Evolutionary conservation across 805 yeast species (phyloP).

Genomic region (Danielozyma ontarioensis): DNA sequence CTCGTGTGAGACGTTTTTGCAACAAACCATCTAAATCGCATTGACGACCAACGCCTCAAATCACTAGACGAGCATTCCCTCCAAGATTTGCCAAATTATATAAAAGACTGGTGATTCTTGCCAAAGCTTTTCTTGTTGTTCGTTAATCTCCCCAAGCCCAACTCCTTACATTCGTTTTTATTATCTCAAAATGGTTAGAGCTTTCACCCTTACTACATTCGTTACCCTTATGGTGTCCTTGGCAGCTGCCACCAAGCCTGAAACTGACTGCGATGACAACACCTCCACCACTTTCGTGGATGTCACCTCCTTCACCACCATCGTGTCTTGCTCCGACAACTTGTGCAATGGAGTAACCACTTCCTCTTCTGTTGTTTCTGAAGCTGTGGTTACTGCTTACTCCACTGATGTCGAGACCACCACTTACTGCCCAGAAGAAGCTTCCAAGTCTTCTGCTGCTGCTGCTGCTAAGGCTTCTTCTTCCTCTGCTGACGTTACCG

Average conservation of each 20-base stretch:
- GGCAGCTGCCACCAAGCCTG: neutral
- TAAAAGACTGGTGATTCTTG: too few species aligned
- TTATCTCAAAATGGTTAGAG: neutral
- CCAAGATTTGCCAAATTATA: too few species aligned
- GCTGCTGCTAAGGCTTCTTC: conserved; percentile 3
- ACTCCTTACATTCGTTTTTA: neutral
- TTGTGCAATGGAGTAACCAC: conserved; percentile 16
- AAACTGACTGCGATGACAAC: neutral
- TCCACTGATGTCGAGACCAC: conserved; percentile 1
- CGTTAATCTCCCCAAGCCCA: neutral
- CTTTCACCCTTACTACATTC: neutral
- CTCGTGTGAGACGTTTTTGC: too few species aligned
- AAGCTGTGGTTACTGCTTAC: conserved; percentile 18
- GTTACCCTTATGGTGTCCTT: neutral
- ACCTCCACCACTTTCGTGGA: neutral
- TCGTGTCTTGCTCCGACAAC: conserved; percentile 31
- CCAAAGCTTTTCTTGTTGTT: too few species aligned
- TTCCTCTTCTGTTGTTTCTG: conserved; percentile 9
- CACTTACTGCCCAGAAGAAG: conserved; percentile 12
- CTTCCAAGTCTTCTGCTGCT: conserved; percentile 4
- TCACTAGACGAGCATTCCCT: too few species aligned
- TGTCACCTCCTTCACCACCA: conserved; percentile 25
- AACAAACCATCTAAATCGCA: too few species aligned
- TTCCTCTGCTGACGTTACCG: conserved; percentile 1
- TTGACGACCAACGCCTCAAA: too few species aligned